Evolutionary conservation across 805 yeast genomes (phyloP), one percentile per base, ranked within the genome.

Genomic region (Saturnispora dispora): DNA sequence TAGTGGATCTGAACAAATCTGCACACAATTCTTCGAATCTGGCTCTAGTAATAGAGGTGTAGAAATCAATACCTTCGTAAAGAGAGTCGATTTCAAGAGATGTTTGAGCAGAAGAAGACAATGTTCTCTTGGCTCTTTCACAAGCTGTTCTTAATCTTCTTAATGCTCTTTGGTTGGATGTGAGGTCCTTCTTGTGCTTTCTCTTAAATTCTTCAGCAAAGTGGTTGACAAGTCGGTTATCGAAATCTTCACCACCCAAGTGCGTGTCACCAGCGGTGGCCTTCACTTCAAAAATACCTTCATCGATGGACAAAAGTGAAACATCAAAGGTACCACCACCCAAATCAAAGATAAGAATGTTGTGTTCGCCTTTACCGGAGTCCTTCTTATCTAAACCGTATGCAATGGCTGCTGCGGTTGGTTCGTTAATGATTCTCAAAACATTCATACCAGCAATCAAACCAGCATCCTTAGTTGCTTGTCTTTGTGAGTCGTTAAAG

Each of bases 301-400:
- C 96, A 71, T 89, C 91, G 70, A 88, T 88, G 70, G 87, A 82
- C 65, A 88, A 78, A 62, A 88, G 77, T 48, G 96, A 89, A 58
- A 89, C 96, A 88, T 88, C 96, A 75, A 88, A 88, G 66, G 96
- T 88, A 79, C 96, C 96, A 75, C 96, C 96, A 81, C 96, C 96
- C 67, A 88, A 78, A 74, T 88, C 96, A 78, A 88, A 88, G 66
- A 88, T 88, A 67, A 88, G 78, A 57, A 88, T 90, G 71, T 88
- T 87, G 71, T 79, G 80, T 57, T 79, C 83, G 59, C 83, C 79
- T 65, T 76, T 83, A 71, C 87, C 88, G 61, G 88, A 87, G 68
- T 82, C 78, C 59, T 76, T 75, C 76, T 82, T 81, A 61, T 85
- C 91, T 57, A 90, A 79, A 75, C 96, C 96, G 76, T 89, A 89